Evolutionary conservation across 2,329 filamentous ascomycete species (phyloP).

Genomic region (Escovopsis sp.): DNA sequence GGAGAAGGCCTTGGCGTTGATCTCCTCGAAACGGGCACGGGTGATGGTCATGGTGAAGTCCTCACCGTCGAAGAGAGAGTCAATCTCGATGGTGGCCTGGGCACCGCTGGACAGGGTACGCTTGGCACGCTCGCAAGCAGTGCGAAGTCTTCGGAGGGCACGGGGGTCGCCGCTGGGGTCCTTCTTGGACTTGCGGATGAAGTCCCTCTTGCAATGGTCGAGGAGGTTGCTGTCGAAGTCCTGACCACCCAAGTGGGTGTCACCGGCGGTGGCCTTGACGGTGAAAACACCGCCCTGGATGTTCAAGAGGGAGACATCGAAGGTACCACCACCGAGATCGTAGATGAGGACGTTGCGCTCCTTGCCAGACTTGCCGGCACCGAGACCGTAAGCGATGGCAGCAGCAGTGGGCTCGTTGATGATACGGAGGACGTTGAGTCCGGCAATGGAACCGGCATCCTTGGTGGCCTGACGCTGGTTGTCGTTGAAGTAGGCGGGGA

Average conservation of each 20-base stretch:
- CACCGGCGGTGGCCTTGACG: conserved; percentile 94
- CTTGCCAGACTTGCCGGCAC: conserved; percentile 86
- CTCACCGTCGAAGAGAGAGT: conserved; percentile 95
- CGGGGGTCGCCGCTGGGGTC: conserved; percentile 72
- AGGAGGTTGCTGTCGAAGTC: conserved; percentile 95
- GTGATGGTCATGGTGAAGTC: conserved; percentile 97
- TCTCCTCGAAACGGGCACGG: conserved; percentile 96
- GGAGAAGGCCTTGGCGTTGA: conserved; percentile 90
- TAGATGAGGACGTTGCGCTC: conserved; percentile 99
- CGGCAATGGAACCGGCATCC: conserved; percentile 94
- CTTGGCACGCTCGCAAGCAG: conserved; percentile 99
- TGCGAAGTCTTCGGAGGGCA: conserved; percentile 88
- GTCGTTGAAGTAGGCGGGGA: conserved; percentile 99
- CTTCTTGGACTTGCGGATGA: conserved; percentile 61
- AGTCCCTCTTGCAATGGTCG: conserved; percentile 94
- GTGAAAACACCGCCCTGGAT: conserved; percentile 99
- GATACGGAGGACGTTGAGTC: conserved; percentile 97
- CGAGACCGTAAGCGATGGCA: conserved; percentile 95
- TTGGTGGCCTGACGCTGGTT: conserved; percentile 99
- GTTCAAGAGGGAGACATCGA: conserved; percentile 98
- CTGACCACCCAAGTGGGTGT: conserved; percentile 89
- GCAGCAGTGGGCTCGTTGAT: conserved; percentile 99
- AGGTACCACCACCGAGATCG: conserved; percentile 99
- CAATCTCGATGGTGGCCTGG: conserved; percentile 95
- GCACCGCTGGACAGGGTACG: conserved; percentile 94